Evolutionary conservation across 768 basidiomycete genomes (phyloP).

Genomic region (Kwoniella sp.): DNA sequence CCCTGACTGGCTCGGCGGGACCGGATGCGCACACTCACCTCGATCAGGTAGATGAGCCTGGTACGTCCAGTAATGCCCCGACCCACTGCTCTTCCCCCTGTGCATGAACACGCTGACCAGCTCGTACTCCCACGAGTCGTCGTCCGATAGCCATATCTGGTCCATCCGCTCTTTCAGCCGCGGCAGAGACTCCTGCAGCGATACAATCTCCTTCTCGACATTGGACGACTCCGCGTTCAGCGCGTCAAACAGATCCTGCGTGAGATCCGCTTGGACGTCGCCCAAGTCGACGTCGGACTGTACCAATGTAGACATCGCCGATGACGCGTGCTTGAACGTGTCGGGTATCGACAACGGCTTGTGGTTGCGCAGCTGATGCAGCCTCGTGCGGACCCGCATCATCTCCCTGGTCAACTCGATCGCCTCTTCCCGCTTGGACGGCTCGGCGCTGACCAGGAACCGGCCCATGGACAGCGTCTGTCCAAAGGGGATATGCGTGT

Average conservation of each 20-base stretch:
- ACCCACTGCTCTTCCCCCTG: conserved; percentile 55
- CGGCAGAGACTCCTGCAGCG: conserved; percentile 25
- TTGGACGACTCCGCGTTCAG: conserved; percentile 25
- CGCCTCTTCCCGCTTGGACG: conserved; percentile 65
- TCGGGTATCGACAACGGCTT: conserved; percentile 52
- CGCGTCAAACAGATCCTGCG: conserved; percentile 27
- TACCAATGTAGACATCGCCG: too few species aligned
- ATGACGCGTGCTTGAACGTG: conserved; percentile 31
- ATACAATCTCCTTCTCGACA: conserved; percentile 20
- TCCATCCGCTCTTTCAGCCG: conserved; percentile 55
- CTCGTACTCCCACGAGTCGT: conserved; percentile 65
- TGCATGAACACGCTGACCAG: conserved; percentile 91
- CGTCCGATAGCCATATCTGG: conserved; percentile 64
- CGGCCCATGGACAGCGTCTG: conserved; percentile 87
- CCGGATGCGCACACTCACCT: conserved; percentile 41
- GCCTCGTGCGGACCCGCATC: conserved; percentile 61
- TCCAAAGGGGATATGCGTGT: conserved; percentile 86
- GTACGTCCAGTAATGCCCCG: conserved; percentile 86
- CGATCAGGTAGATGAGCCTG: conserved; percentile 75
- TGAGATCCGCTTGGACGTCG: conserved; percentile 14
- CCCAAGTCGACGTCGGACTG: neutral
- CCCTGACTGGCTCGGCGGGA: neutral
- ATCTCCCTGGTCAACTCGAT: conserved; percentile 68
- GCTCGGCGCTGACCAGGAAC: conserved; percentile 72
- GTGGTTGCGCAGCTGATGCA: conserved; percentile 64